A percentile compares a stretch with the other conserved stretches of the same genome.
phyloP scores from a whole-genome alignment of 441 rosid species.

The Monsonia emarginata region DNA sequence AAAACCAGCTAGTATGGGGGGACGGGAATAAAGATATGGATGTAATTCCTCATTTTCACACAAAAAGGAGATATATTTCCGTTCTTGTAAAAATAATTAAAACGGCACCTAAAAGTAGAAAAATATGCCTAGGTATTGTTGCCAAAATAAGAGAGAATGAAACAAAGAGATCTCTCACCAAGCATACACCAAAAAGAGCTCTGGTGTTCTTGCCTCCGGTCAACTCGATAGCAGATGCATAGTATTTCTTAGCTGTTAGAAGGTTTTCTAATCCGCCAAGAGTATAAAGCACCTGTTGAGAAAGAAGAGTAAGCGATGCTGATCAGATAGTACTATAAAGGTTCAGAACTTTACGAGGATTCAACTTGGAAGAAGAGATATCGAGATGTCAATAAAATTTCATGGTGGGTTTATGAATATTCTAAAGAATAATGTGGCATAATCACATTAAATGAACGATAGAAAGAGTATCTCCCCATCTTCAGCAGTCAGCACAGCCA shows the following conservation, averaged over 20 bases:
- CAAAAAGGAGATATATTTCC: too few relatives aligned
- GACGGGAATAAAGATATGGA: too few relatives aligned
- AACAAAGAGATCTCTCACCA: conserved; percentile 45
- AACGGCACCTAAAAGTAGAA: too few relatives aligned
- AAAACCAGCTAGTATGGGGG: too few relatives aligned
- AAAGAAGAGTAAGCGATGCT: neutral
- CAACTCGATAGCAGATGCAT: conserved; percentile 68
- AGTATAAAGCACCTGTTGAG: conserved; percentile 77
- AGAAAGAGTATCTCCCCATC: neutral
- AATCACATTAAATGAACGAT: neutral
- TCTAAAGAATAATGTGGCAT: neutral
- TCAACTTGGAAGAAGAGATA: neutral
- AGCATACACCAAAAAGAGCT: conserved; percentile 79
- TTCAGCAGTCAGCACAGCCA: neutral
- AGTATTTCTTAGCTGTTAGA: conserved; percentile 77
- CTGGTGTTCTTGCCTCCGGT: conserved; percentile 90
- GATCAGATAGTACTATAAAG: neutral
- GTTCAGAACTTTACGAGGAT: neutral
- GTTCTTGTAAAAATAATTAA: too few relatives aligned
- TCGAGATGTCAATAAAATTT: neutral
- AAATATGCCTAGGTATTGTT: neutral
- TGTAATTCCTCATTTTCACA: too few relatives aligned
- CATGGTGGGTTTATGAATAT: neutral
- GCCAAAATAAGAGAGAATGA: conserved; percentile 2
- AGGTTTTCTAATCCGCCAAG: conserved; percentile 84